Evolutionary conservation across 2,329 filamentous ascomycete species (phyloP).

Genomic region (Fusarium incarnatum): DNA sequence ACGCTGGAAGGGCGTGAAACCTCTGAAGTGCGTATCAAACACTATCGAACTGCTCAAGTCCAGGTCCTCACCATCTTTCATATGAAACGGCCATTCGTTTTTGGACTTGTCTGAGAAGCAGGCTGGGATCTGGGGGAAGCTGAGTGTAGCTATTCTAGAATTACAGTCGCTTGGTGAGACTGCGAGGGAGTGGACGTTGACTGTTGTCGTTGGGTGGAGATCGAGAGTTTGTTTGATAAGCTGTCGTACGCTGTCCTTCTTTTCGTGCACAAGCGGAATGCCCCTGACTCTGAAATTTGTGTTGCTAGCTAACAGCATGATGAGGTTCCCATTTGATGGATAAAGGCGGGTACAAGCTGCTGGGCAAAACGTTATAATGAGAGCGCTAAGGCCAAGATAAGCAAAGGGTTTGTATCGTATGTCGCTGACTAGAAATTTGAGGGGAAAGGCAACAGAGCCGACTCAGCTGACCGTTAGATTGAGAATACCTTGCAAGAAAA

Average conservation of each 20-base stretch:
- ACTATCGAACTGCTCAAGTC: background rate
- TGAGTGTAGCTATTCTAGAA: background rate
- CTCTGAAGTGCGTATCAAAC: conserved; percentile 2
- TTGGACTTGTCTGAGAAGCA: background rate
- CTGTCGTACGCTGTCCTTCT: background rate
- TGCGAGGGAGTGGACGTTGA: background rate
- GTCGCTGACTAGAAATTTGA: no score
- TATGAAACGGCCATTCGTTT: background rate
- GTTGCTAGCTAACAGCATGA: background rate
- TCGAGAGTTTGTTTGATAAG: background rate
- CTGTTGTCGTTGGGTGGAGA: background rate
- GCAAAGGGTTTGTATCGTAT: no score
- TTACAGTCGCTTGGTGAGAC: background rate
- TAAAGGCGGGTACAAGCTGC: no score
- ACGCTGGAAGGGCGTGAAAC: background rate
- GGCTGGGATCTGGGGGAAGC: background rate
- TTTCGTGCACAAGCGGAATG: background rate
- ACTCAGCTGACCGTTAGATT: no score
- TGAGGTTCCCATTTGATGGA: no score
- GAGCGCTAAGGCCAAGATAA: no score
- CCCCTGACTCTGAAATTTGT: background rate
- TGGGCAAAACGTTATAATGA: no score
- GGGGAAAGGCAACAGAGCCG: no score
- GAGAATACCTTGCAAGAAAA: no score
- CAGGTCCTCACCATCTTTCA: background rate